Evolutionary conservation across 2,329 filamentous ascomycete species (phyloP), one percentile per base, ranked within the genome.

Genomic region (Neofusicoccum sp.): DNA sequence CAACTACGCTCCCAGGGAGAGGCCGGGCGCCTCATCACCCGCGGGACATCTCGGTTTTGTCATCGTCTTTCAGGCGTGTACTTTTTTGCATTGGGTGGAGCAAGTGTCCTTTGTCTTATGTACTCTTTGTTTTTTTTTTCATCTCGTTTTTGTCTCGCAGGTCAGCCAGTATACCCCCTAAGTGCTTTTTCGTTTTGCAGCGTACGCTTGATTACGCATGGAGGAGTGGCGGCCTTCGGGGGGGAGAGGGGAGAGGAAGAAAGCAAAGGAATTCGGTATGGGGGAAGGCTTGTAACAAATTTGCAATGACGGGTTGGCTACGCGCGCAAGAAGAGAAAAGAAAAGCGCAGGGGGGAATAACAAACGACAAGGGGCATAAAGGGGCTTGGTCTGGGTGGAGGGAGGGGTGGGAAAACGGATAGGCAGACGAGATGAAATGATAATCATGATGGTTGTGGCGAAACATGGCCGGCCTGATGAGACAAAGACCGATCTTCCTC

Each of bases 401-500:
- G 43, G 8, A 11, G 11, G 14, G 22, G 6, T 28, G 9, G 33
- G 5, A 33, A 43, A 41, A 54, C 34, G 52, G 52, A 33, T 43
- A 58, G 54, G 54, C 54, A 58, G 54, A 29, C 29, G 54, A 58
- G 54, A 34, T 58, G 54, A 58, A 58, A 58, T 58, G 54, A 58
- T 58, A 58, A 58, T 36, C 31, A 58, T 11, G 54, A 58, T 44
- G 54, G 54, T 58, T 58, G 54, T 45, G 50, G 50, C 50, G 50
- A 43, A 9, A 33, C 29, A 44, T 43, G 39, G 41, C 54, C 54
- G 41, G 41, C 54, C 39, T 58, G 54, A 58, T 45, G 54, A 58
- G 54, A 45, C 54, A 58, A 47, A 58, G 8, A 58, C 45, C 29
- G 39, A 58, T 28, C 39, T 58, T 43, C 41, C 12, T 43, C 41